Evolutionary conservation across 257 asterid species (phyloP).

Genomic region (Solanum pinnatisectum): DNA sequence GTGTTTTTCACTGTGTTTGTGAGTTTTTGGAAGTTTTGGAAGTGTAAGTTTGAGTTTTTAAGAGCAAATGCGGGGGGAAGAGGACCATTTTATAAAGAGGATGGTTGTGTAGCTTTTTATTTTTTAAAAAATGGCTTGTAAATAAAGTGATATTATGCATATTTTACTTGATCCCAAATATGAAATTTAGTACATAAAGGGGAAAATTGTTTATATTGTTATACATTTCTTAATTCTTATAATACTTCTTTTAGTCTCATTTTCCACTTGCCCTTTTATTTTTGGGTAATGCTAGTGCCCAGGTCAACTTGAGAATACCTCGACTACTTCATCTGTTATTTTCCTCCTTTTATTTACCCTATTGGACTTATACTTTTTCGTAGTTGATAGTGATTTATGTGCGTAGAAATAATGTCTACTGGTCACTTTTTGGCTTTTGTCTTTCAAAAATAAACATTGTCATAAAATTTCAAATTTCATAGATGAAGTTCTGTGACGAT

Average conservation of each 20-base stretch:
- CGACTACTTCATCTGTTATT: not conserved
- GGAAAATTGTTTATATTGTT: not conserved
- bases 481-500: not conserved
- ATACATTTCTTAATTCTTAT: not conserved
- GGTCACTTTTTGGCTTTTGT: not conserved
- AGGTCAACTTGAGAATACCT: not conserved
- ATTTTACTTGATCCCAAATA: not conserved
- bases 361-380: not conserved
- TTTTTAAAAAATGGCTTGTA: not conserved
- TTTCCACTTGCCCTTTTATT: not conserved
- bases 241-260: not conserved
- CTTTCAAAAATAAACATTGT: not conserved
- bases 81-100: not conserved
- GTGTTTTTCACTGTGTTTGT: not conserved
- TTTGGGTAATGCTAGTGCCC: not conserved
- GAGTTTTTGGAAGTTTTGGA: not conserved
- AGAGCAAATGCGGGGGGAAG: constrained; percentile 2
- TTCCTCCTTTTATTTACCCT: not conserved
- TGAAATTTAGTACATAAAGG: not conserved
- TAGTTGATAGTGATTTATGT: not conserved
- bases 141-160: not conserved
- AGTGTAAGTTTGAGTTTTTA: constrained; percentile 7
- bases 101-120: not conserved
- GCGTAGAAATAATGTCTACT: not conserved
- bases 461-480: not conserved